phyloP scores from a whole-genome alignment of 176 grass and related monocot genomes.

The Microstegium vimineum region DNA sequence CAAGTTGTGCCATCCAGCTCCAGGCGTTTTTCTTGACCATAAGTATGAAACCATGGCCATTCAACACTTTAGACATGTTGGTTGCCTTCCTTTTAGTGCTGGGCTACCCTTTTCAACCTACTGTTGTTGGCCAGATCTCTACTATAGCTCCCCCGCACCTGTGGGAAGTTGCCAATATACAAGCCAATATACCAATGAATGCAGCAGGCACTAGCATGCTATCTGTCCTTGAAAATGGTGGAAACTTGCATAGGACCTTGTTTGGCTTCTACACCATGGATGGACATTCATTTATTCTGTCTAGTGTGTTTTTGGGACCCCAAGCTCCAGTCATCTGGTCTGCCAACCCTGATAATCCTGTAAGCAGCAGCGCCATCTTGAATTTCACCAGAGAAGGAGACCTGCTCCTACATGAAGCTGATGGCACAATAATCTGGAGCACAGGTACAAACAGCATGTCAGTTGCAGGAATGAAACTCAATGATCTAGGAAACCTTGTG shows the following conservation, averaged over 20 bases:
- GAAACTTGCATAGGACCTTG: not conserved
- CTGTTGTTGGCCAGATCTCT: not conserved
- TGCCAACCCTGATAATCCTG: not conserved
- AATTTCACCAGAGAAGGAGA: not conserved
- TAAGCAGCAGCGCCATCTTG: not conserved
- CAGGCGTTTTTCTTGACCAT: not conserved
- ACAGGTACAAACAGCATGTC: not conserved
- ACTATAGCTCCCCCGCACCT: not conserved
- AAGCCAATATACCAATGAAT: too few relatives aligned
- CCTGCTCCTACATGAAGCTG: not conserved
- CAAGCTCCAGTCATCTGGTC: not conserved
- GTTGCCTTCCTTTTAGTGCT: not conserved
- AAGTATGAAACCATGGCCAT: not conserved
- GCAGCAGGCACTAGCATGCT: not conserved
- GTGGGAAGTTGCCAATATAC: not conserved
- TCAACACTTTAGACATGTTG: not conserved
- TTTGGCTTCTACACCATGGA: constrained; percentile 8
- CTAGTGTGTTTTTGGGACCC: not conserved
- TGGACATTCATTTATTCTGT: not conserved
- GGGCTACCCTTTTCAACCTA: not conserved
- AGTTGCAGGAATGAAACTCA: not conserved
- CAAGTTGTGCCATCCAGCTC: not conserved
- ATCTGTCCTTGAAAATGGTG: not conserved
- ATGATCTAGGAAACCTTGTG: not conserved
- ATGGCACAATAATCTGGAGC: not conserved